Evolutionary conservation across 2,329 filamentous ascomycete genomes (phyloP).

Genomic region (Teratosphaeria viscida): DNA sequence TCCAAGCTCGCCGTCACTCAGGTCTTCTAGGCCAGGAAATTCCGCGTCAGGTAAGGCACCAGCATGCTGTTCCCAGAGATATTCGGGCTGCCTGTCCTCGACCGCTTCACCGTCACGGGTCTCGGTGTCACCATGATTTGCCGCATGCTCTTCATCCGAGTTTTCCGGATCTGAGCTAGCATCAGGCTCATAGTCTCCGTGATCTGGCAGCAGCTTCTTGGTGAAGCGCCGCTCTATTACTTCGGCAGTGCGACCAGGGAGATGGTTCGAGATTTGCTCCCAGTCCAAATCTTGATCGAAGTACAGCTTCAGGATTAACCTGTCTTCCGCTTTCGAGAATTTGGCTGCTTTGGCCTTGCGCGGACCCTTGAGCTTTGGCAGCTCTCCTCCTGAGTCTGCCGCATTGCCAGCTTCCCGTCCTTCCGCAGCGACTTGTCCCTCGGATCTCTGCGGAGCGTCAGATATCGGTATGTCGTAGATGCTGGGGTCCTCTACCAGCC

Average conservation of each 20-base stretch:
- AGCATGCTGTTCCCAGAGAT: neutral
- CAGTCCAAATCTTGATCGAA: conserved; percentile 15
- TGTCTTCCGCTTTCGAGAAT: conserved; percentile 7
- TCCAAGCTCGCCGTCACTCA: neutral
- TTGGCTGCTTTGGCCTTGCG: neutral
- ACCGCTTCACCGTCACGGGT: neutral
- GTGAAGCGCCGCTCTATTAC: neutral
- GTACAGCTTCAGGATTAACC: conserved; percentile 28
- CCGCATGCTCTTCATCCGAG: neutral
- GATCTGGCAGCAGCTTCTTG: neutral
- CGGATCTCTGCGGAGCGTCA: neutral
- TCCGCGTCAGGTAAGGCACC: neutral
- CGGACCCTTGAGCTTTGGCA: neutral
- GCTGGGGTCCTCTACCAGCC: neutral
- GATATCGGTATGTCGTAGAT: conserved; percentile 2
- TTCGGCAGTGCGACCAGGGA: neutral
- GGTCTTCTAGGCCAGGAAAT: neutral
- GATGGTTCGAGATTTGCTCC: conserved; percentile 19
- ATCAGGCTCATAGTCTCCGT: neutral
- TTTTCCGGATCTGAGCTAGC: neutral
- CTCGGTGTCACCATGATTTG: neutral
- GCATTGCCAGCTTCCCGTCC: neutral
- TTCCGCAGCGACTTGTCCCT: neutral
- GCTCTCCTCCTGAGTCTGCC: neutral
- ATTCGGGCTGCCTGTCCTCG: neutral